Evolutionary conservation across 2,329 filamentous ascomycete genomes (phyloP).

Genomic region (Pseudogymnoascus sp.): DNA sequence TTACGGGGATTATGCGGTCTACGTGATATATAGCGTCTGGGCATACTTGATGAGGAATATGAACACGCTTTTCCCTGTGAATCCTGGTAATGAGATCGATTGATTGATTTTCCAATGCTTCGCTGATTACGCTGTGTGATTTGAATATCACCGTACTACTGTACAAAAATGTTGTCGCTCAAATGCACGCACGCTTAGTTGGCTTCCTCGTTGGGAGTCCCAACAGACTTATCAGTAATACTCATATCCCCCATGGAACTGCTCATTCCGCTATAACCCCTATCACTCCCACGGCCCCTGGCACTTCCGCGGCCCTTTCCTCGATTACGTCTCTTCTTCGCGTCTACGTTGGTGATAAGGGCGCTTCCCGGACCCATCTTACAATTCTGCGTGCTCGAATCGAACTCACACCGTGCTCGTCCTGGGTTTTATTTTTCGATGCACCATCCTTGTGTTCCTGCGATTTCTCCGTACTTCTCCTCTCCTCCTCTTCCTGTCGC

Average conservation of each 20-base stretch:
- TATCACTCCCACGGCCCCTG: not conserved
- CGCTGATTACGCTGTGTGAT: slow-evolving; percentile 2
- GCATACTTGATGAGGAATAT: not conserved
- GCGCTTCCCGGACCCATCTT: slow-evolving; percentile 58
- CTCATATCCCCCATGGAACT: not conserved
- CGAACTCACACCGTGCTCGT: slow-evolving; percentile 59
- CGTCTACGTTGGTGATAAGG: slow-evolving; percentile 19
- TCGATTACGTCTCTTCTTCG: not conserved
- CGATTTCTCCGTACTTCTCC: slow-evolving; percentile 20
- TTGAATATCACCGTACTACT: not conserved
- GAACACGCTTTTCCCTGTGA: not conserved
- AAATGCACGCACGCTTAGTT: not conserved
- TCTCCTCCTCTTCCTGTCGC: slow-evolving; percentile 47
- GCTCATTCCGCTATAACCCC: not conserved
- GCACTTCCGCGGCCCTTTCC: not conserved
- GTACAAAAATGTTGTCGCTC: not conserved
- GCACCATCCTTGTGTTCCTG: slow-evolving; percentile 47
- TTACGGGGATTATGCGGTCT: slow-evolving; percentile 3
- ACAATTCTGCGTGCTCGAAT: slow-evolving; percentile 61
- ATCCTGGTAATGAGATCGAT: not conserved
- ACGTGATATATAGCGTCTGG: slow-evolving; percentile 3
- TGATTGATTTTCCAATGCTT: not conserved
- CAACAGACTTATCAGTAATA: not conserved
- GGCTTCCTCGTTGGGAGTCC: not conserved
- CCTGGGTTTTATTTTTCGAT: not conserved